phyloP scores from a whole-genome alignment of 768 basidiomycete species.

The Gloeophyllum trabeum region DNA sequence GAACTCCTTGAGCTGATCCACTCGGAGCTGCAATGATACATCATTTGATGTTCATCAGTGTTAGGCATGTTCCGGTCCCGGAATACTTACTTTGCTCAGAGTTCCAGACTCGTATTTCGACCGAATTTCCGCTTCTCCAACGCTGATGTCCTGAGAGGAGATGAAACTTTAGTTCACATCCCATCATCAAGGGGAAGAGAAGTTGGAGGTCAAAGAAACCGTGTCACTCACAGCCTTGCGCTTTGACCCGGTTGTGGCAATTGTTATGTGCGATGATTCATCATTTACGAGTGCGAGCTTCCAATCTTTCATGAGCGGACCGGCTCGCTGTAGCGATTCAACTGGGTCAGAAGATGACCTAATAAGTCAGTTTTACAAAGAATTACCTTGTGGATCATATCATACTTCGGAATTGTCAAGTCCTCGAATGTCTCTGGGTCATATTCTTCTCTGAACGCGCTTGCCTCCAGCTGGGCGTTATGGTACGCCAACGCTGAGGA shows the following conservation, averaged over 20 bases:
- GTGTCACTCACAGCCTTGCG: conserved; percentile 54
- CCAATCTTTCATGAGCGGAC: conserved; percentile 59
- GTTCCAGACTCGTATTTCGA: conserved; percentile 48
- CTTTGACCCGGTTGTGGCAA: conserved; percentile 42
- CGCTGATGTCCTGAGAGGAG: conserved; percentile 56
- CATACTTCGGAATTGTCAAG: conserved; percentile 64
- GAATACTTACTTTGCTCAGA: conserved; percentile 49
- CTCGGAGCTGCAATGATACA: conserved; percentile 41
- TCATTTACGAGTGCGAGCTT: conserved; percentile 52
- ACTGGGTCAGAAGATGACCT: too few relatives aligned
- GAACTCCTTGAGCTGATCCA: conserved; percentile 78
- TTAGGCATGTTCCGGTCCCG: conserved; percentile 6
- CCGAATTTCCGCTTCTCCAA: conserved; percentile 67
- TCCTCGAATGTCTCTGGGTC: conserved; percentile 73
- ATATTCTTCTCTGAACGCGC: conserved; percentile 86
- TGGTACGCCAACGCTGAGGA: conserved; percentile 69
- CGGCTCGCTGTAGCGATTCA: conserved; percentile 43
- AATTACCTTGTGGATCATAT: conserved; percentile 69
- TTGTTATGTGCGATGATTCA: conserved; percentile 44
- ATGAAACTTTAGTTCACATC: conserved; percentile 2
- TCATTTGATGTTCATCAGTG: conserved; percentile 6
- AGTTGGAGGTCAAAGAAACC: background rate
- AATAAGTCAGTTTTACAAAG: too few relatives aligned
- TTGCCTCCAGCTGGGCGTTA: conserved; percentile 84
- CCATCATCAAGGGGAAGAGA: background rate